These are phyloP conservation scores for Fusarium pseudocircinatum DNA, from an alignment of 2,329 filamentous ascomycete species.

Conservation along the genomic window DNA sequence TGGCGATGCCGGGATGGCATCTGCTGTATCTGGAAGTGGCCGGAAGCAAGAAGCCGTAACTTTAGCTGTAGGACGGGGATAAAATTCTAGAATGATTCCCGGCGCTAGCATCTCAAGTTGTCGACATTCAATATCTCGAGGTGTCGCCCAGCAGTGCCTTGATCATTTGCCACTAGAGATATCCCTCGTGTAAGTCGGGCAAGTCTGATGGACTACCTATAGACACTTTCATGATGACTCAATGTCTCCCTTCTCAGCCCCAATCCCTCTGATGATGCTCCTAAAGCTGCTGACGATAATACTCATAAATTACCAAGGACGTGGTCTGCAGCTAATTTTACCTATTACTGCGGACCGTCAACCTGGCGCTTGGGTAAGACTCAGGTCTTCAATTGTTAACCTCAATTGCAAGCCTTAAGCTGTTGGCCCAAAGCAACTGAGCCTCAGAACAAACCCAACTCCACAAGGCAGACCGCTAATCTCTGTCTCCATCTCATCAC, in stretches of 20 bases:
- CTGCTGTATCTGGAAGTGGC: constrained; percentile 24
- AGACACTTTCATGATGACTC: too few species aligned
- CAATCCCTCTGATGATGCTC: not conserved
- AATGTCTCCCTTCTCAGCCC: not conserved
- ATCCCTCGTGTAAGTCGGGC: not conserved
- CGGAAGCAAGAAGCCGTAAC: constrained; percentile 15
- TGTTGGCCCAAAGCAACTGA: not conserved
- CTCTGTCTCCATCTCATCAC: not conserved
- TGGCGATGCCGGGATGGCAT: constrained; percentile 20
- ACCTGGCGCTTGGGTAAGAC: not conserved
- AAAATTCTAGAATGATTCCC: constrained; percentile 31
- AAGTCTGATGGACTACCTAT: not conserved
- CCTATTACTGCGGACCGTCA: not conserved
- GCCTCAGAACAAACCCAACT: constrained; percentile 9
- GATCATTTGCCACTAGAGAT: constrained; percentile 9
- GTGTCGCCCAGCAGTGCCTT: constrained; percentile 9
- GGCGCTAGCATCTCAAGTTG: not conserved
- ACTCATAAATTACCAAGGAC: not conserved
- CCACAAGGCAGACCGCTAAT: constrained; percentile 24
- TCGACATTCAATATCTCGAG: not conserved
- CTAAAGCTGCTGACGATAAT: not conserved
- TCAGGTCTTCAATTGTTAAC: not conserved
- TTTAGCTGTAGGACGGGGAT: not conserved
- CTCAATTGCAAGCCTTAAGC: not conserved
- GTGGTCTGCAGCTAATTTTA: too few species aligned